Base-by-base conservation (phyloP, 2,329 filamentous ascomycete species). In the Hypomyces perniciosus region DNA sequence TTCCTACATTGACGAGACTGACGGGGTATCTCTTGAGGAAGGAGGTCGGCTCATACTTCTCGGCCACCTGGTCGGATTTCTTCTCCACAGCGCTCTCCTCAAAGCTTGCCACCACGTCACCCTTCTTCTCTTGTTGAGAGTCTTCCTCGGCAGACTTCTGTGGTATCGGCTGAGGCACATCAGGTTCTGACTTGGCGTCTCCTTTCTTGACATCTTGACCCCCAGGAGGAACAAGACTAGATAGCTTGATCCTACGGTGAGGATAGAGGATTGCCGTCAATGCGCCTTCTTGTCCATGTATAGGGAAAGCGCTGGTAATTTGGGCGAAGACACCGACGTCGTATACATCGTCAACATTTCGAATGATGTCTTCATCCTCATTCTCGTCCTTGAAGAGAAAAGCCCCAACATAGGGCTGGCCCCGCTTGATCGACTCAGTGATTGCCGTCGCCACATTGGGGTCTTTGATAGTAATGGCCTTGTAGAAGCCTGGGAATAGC, bases 321-420 rank as follows among this genome's bases (percentile, higher is more conserved):
- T 99, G 93, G 44, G 93, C 95, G 67, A 99, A 99, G 2, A 96
- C 93, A 55, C 93, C 93, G 12, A 95, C 88, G 59, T 96, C 90
- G 69, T 99, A 88, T 30, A 99, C 92, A 62, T 99, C 93, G 55
- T 91, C 86, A 29, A 86, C 76, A 57, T 85, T 91, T 57, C 92
- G 88, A 65, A 99, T 97, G 44, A 95, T 82, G 68, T 99, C 95
- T 64, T 90, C 88, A 66, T 97, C 93, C 56, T 88, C 87, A 56
- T 90, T 87, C 65, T 96, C 92, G 64, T 99, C 91, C 70, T 97
- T 97, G 75, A 97, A 90, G 63, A 99, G 70, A 71, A 99, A 99
- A 3, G 91, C 92, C 56, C 93, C 93, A 38, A 99, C 90, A 62
- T 99, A 99, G 27, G 92, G 95, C 68, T 99, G 95, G 1, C 93